phyloP scores from a whole-genome alignment of 805 yeast genomes.

The Schwanniomyces pseudopolymorphus region DNA sequence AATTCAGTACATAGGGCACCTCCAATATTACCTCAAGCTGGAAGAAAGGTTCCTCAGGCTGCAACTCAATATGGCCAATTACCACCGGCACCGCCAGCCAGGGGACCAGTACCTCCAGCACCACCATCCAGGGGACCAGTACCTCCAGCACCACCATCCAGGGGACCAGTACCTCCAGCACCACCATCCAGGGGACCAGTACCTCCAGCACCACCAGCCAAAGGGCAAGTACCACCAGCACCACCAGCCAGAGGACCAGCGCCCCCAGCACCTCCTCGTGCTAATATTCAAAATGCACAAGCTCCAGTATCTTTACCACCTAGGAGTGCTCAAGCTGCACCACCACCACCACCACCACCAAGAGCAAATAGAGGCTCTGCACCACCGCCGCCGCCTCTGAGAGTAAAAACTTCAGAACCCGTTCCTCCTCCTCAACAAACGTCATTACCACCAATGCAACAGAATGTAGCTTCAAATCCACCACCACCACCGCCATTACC shows the following conservation, averaged over 20 bases:
- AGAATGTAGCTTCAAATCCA: constrained; percentile 14
- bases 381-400: constrained; percentile 26
- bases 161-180: constrained; percentile 24
- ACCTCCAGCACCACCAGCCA: constrained; percentile 17
- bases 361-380: constrained; percentile 18
- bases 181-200: constrained; percentile 16
- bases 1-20: constrained; percentile 18
- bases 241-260: constrained; percentile 16
- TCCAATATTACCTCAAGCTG: constrained; percentile 26
- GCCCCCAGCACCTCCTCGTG: constrained; percentile 18
- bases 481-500: constrained; percentile 41
- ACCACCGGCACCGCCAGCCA: constrained; percentile 15
- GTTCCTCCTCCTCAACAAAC: constrained; percentile 19
- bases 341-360: constrained; percentile 29
- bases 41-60: constrained; percentile 7
- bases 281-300: constrained; percentile 12
- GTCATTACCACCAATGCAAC: constrained; percentile 19
- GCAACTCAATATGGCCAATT: not conserved
- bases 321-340: constrained; percentile 6
- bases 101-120: constrained; percentile 13
- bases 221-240: constrained; percentile 23
- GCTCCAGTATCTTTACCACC: constrained; percentile 6
- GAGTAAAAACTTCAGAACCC: constrained; percentile 17
- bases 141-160: constrained; percentile 18
- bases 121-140: constrained; percentile 15